Evolutionary conservation across 495 filamentous ascomycete species (phyloP).

Genomic region (Penicillium subrubescens): DNA sequence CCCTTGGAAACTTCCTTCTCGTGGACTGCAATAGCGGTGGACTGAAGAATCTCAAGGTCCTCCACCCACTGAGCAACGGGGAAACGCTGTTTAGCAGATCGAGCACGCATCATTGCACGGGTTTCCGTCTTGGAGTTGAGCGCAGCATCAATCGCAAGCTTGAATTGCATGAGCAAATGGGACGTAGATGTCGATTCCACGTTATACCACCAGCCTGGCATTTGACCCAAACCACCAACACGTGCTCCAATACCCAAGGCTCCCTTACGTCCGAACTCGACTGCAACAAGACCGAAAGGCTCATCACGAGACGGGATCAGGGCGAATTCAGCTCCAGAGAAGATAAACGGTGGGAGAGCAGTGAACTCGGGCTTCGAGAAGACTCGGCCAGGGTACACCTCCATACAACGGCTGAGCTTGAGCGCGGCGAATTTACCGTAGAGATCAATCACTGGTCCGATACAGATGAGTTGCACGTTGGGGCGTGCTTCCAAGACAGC

Average conservation of each 20-base stretch:
- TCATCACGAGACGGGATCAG: constrained; percentile 79
- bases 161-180: constrained; percentile 73
- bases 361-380: constrained; percentile 80
- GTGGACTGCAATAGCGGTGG: constrained; percentile 52
- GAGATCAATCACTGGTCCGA: constrained; percentile 77
- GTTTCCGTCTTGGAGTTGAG: constrained; percentile 60
- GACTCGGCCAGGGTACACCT: constrained; percentile 71
- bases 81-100: constrained; percentile 74
- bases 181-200: constrained; percentile 69
- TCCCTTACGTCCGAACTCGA: constrained; percentile 78
- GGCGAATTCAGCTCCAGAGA: constrained; percentile 77
- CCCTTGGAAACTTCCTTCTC: constrained; percentile 40
- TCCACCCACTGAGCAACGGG: constrained; percentile 71
- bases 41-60: constrained; percentile 62
- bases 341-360: constrained; percentile 73
- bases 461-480: constrained; percentile 68
- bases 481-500: constrained; percentile 66
- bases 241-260: constrained; percentile 72
- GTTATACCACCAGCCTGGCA: constrained; percentile 76
- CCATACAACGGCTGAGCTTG: constrained; percentile 74
- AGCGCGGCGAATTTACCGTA: constrained; percentile 77
- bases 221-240: constrained; percentile 68
- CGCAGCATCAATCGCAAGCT: constrained; percentile 66
- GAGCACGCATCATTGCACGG: constrained; percentile 69
- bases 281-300: constrained; percentile 76